A percentile compares a stretch with the other conserved stretches of the same genome.
phyloP scores from a whole-genome alignment of 2,329 filamentous ascomycete species.

The Paradendryphiella salina region DNA sequence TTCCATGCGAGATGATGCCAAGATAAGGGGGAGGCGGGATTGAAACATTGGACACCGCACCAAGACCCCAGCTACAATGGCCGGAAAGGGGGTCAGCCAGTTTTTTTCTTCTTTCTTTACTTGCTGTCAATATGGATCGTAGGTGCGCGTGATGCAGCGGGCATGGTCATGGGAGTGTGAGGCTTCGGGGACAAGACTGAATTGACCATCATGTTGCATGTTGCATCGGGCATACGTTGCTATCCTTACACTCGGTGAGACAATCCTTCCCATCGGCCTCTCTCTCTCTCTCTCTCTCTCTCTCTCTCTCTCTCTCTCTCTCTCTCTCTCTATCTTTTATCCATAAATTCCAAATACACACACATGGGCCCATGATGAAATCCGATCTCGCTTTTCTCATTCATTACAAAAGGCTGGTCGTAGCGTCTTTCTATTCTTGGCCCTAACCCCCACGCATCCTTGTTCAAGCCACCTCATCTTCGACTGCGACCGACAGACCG shows the following conservation, averaged over 20 bases:
- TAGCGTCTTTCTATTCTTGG: not conserved
- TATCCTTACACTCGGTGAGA: not conserved
- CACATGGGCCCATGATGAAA: not conserved
- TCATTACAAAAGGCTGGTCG: not conserved
- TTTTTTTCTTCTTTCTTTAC: too few relatives aligned
- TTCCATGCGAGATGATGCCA: too few relatives aligned
- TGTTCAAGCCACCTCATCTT: conserved; percentile 1
- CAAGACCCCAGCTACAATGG: not conserved
- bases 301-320: not conserved
- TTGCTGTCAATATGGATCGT: too few relatives aligned
- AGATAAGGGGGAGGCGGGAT: not conserved
- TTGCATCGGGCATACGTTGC: not conserved
- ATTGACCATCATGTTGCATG: too few relatives aligned
- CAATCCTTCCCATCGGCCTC: not conserved
- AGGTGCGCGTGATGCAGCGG: too few relatives aligned
- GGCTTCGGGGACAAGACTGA: too few relatives aligned
- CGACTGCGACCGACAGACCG: not conserved
- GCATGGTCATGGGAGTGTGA: too few relatives aligned
- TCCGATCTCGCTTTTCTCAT: not conserved
- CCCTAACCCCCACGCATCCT: not conserved
- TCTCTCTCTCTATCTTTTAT: not conserved
- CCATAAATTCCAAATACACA: not conserved
- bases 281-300: not conserved
- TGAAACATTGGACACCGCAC: conserved; percentile 1
- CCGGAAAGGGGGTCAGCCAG: too few relatives aligned